A percentile compares a stretch with the other conserved stretches of the same genome.
phyloP scores from a whole-genome alignment of 192 early-diverging fungal species.

The Backusella tuberculispora region DNA sequence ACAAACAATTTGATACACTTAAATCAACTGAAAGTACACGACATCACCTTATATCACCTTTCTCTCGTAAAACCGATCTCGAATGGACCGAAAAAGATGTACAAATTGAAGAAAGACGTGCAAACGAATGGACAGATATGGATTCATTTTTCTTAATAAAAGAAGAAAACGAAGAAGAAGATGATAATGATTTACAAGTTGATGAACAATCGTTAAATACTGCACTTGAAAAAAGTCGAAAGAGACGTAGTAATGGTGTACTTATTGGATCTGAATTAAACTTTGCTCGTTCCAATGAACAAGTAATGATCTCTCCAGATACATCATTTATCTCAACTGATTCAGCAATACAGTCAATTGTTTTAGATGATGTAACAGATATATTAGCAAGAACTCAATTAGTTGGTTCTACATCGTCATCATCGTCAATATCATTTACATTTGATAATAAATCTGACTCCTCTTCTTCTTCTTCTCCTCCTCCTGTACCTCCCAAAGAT shows the following conservation, averaged over 20 bases:
- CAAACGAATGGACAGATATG: not conserved
- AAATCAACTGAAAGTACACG: not conserved
- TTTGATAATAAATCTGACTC: too few relatives aligned
- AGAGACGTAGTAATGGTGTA: constrained; percentile 1
- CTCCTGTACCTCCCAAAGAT: constrained; percentile 6
- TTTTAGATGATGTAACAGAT: not conserved
- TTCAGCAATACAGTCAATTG: not conserved
- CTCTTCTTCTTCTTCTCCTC: not conserved
- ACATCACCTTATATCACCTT: not conserved
- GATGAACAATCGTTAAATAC: not conserved
- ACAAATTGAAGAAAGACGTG: not conserved
- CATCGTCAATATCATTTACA: too few relatives aligned
- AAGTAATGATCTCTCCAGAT: not conserved
- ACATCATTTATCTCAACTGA: not conserved
- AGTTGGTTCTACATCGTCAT: too few relatives aligned
- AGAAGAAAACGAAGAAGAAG: not conserved
- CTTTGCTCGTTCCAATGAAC: too few relatives aligned
- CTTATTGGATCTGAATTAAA: not conserved
- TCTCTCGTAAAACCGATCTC: not conserved
- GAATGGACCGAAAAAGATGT: constrained; percentile 15
- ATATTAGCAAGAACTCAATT: not conserved
- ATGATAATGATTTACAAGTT: too few relatives aligned
- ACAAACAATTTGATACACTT: not conserved
- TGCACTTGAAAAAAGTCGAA: constrained; percentile 3
- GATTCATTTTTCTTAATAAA: not conserved